Evolutionary conservation across 306 rosid genomes (phyloP).

Genomic region (Fragaria iinumae): DNA sequence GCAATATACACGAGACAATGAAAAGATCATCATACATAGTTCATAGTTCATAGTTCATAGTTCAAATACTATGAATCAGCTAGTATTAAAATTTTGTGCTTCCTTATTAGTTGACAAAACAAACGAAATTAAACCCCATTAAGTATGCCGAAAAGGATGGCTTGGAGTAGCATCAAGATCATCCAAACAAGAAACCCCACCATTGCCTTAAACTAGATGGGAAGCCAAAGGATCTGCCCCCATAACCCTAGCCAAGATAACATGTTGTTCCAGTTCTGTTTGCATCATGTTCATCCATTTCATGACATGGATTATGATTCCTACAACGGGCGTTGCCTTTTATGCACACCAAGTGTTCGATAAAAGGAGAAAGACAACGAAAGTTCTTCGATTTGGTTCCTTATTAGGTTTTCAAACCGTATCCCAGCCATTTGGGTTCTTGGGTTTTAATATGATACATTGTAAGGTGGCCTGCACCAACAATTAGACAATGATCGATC

Average conservation of each 20-base stretch:
- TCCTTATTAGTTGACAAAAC: conserved; percentile 20
- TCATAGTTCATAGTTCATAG: not conserved
- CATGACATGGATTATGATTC: conserved; percentile 41
- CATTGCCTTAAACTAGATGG: conserved; percentile 24
- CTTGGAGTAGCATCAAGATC: conserved; percentile 32
- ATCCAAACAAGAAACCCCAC: conserved; percentile 42
- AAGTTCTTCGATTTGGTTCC: conserved; percentile 47
- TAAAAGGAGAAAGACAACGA: conserved; percentile 27
- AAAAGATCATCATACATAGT: not conserved
- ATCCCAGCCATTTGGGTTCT: conserved; percentile 29
- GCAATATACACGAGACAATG: not conserved
- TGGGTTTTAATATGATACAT: conserved; percentile 20
- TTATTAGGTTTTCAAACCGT: conserved; percentile 26
- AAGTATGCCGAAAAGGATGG: conserved; percentile 39
- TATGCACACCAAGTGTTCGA: conserved; percentile 38
- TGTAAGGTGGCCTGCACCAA: conserved; percentile 46
- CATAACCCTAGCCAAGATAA: conserved; percentile 46
- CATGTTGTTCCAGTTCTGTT: conserved; percentile 48
- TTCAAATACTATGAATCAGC: not conserved
- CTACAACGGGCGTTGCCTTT: conserved; percentile 33
- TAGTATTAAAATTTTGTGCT: not conserved
- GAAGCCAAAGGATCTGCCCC: conserved; percentile 42
- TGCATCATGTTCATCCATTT: conserved; percentile 36
- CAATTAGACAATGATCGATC: conserved; percentile 63
- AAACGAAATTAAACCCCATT: conserved; percentile 36